Conservation (phyloP, 768 basidiomycete species). For the Suillus occidentalis region DNA sequence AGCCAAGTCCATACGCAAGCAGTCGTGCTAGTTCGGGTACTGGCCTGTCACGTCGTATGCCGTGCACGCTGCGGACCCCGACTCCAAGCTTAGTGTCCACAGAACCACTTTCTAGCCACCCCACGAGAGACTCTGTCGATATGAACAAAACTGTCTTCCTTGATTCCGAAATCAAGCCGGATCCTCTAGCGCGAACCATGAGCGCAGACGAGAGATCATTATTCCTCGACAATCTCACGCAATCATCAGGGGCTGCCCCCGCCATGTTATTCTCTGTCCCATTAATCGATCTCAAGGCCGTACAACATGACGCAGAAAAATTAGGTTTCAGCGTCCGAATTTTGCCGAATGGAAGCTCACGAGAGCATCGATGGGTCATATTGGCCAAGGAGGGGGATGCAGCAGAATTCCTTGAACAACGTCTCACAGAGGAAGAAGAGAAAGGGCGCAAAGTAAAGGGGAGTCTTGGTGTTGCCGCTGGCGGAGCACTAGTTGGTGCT, state of each 20-base stretch:
- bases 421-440: slow-evolving; percentile 31
- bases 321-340: slow-evolving; percentile 45
- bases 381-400: slow-evolving; percentile 52
- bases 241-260: slow-evolving; percentile 34
- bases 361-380: slow-evolving; percentile 47
- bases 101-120: slow-evolving; percentile 34
- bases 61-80: slow-evolving; percentile 53
- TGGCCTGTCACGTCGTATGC: slow-evolving; percentile 46
- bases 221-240: slow-evolving; percentile 47
- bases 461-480: slow-evolving; percentile 47
- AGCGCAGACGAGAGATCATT: slow-evolving; percentile 50
- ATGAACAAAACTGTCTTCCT: slow-evolving; percentile 30
- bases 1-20: neutral
- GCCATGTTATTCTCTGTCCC: slow-evolving; percentile 53
- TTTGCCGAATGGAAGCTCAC: slow-evolving; percentile 30
- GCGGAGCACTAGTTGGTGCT: slow-evolving; percentile 60
- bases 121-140: slow-evolving; percentile 22
- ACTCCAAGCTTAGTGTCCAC: slow-evolving; percentile 36
- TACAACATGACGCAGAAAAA: slow-evolving; percentile 41
- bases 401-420: slow-evolving; percentile 35
- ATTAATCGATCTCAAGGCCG: slow-evolving; percentile 41
- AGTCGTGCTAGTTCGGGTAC: neutral
- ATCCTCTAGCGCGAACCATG: slow-evolving; percentile 47
- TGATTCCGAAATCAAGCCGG: slow-evolving; percentile 16
- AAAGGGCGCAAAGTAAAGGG: slow-evolving; percentile 21